Evolutionary conservation across 257 asterid genomes (phyloP).

Genomic region (Rauvolfia tetraphylla): DNA sequence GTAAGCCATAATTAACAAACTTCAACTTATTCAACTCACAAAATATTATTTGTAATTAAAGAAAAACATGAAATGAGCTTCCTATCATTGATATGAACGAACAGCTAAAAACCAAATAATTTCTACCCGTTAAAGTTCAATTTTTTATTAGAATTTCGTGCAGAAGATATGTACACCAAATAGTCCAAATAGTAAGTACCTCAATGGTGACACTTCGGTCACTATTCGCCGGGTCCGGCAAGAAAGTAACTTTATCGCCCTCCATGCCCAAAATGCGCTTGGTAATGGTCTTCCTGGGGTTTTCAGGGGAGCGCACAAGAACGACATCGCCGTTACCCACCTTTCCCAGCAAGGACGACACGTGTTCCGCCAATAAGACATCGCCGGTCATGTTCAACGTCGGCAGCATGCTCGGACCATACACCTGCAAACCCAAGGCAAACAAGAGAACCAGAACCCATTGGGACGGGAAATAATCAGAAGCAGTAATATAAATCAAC

Average conservation of each 20-base stretch:
- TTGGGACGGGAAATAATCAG: background rate
- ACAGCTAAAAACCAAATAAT: background rate
- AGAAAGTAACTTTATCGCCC: conserved; percentile 67
- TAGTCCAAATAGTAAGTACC: conserved; percentile 34
- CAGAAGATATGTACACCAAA: background rate
- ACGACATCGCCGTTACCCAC: conserved; percentile 77
- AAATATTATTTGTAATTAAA: background rate
- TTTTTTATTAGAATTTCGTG: background rate
- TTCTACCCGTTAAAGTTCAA: background rate
- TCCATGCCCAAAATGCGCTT: conserved; percentile 81
- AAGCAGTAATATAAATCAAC: too few species aligned
- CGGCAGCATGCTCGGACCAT: conserved; percentile 97
- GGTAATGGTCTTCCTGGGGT: conserved; percentile 71
- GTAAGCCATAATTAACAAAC: background rate
- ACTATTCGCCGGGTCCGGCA: conserved; percentile 51
- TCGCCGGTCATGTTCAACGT: conserved; percentile 90
- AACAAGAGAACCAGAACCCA: background rate
- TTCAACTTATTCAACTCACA: background rate
- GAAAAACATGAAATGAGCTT: background rate
- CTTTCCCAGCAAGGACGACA: conserved; percentile 65
- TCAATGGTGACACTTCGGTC: conserved; percentile 43
- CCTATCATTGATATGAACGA: background rate
- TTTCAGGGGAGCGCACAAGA: conserved; percentile 69
- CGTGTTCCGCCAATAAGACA: conserved; percentile 68
- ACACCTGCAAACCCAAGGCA: conserved; percentile 42